Conservation (phyloP, 257 asterid genomes). For the Dorcoceras hygrometricum region DNA sequence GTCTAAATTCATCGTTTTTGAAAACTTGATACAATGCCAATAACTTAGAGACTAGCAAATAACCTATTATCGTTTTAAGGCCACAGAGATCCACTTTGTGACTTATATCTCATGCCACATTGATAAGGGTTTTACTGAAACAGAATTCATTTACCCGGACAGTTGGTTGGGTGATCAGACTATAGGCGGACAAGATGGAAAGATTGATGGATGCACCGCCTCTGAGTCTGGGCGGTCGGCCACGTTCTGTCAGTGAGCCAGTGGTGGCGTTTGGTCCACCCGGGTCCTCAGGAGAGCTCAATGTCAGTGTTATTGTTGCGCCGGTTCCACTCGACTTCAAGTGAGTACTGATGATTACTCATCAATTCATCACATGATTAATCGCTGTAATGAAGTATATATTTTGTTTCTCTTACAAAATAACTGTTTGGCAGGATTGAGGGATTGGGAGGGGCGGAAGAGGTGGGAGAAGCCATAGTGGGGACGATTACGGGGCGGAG, state of each 20-base stretch:
- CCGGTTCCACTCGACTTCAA: constrained; percentile 67
- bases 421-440: constrained; percentile 51
- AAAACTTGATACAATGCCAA: no score
- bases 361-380: neutral
- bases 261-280: constrained; percentile 91
- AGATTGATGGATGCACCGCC: constrained; percentile 73
- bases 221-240: constrained; percentile 32
- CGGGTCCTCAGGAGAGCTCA: constrained; percentile 91
- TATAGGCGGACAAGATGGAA: constrained; percentile 69
- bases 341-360: constrained; percentile 39
- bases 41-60: no score
- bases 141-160: constrained; percentile 82
- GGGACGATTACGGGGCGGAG: constrained; percentile 48
- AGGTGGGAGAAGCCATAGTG: constrained; percentile 68
- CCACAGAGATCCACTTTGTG: no score
- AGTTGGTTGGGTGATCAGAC: constrained; percentile 92
- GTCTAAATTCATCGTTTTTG: no score
- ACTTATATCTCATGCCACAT: no score
- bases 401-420: neutral
- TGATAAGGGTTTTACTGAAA: constrained; percentile 15
- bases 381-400: no score
- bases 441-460: constrained; percentile 80
- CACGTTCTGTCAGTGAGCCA: constrained; percentile 59
- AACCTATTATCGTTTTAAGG: no score
- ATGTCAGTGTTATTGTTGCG: constrained; percentile 83